These are phyloP conservation scores for Calonectria pauciramosa DNA, from an alignment of 2,329 filamentous ascomycete species.

Conservation along the genomic window DNA sequence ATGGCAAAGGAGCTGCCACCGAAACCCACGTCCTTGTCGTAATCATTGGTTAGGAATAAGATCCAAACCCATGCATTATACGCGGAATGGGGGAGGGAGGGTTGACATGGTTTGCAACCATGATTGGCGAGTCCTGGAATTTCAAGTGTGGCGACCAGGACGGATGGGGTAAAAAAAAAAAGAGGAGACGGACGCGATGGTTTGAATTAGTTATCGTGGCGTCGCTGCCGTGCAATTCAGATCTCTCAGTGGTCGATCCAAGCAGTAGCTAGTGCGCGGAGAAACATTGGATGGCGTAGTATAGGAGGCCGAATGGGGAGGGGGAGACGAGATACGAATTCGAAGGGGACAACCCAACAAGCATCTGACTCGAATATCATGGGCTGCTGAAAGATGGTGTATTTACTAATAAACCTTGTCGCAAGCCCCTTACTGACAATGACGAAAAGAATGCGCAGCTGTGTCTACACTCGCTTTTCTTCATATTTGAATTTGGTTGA, in stretches of 20 bases:
- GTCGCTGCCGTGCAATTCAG: neutral
- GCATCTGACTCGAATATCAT: slow-evolving; percentile 23
- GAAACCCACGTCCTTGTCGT: slow-evolving; percentile 9
- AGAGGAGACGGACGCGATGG: neutral
- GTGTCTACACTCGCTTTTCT: neutral
- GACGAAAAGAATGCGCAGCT: neutral
- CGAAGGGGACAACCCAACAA: slow-evolving; percentile 1
- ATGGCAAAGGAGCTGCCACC: neutral
- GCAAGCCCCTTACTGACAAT: neutral
- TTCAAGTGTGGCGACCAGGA: neutral
- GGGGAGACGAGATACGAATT: neutral
- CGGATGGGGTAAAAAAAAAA: neutral
- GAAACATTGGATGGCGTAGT: neutral
- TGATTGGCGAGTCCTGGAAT: neutral
- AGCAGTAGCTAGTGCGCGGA: neutral
- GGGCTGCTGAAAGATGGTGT: slow-evolving; percentile 7
- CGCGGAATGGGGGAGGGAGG: neutral
- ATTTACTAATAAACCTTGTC: slow-evolving; percentile 20
- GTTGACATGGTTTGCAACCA: neutral
- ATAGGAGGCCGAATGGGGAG: neutral
- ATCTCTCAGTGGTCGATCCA: neutral
- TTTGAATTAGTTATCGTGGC: neutral
- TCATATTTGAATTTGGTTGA: neutral
- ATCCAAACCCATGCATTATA: neutral
- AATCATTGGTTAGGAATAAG: neutral